phyloP scores from a whole-genome alignment of 129 eudicot genomes.

The Cynara cardunculus region DNA sequence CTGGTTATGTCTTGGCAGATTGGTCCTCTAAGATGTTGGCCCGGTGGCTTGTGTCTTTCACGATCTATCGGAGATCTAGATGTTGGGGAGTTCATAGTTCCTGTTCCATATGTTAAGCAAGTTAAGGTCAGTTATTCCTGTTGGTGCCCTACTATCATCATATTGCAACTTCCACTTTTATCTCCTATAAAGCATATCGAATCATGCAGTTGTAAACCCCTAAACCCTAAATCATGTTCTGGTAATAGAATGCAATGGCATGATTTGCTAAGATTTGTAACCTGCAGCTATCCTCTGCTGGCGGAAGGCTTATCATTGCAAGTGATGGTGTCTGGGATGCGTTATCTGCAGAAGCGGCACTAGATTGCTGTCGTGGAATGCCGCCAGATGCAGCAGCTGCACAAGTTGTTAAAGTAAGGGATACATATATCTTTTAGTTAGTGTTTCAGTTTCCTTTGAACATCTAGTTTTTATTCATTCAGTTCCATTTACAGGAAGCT shows the following conservation, averaged over 20 bases:
- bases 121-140: constrained; percentile 61
- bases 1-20: constrained; percentile 43
- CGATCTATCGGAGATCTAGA: constrained; percentile 95
- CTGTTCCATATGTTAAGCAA: constrained; percentile 93
- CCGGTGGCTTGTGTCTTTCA: constrained; percentile 98
- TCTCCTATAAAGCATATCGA: not conserved
- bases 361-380: constrained; percentile 84
- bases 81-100: constrained; percentile 96
- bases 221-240: not conserved
- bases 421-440: not conserved
- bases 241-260: not conserved
- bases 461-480: constrained; percentile 8
- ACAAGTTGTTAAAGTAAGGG: constrained; percentile 80
- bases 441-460: not conserved
- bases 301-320: constrained; percentile 85
- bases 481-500: constrained; percentile 59
- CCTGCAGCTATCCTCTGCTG: constrained; percentile 76
- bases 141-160: not conserved
- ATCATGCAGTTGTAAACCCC: not conserved
- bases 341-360: constrained; percentile 71
- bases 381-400: constrained; percentile 94
- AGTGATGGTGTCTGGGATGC: constrained; percentile 99
- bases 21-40: constrained; percentile 99
- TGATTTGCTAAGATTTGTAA: not conserved
- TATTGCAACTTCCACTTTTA: not conserved